Conservation (phyloP, 495 filamentous ascomycete genomes). For the Opeltia flavorubescens region DNA sequence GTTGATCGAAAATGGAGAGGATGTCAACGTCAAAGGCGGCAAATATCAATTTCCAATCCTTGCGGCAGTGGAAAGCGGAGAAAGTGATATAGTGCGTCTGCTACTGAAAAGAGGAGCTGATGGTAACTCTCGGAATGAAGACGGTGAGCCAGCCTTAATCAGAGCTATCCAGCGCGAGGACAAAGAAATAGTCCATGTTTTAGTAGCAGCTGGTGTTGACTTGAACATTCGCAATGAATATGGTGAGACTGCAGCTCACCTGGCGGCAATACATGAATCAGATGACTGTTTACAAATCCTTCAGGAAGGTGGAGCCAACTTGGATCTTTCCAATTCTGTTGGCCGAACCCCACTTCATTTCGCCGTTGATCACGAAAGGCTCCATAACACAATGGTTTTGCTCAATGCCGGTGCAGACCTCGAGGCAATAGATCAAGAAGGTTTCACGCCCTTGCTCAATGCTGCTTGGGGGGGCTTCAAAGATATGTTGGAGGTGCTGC, state of each 20-base stretch:
- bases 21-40: background rate
- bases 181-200: too few relatives aligned
- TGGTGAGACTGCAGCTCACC: background rate
- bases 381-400: background rate
- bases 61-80: background rate
- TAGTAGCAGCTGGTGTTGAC: too few relatives aligned
- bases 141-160: too few relatives aligned
- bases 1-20: background rate
- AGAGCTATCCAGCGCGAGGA: too few relatives aligned
- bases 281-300: background rate
- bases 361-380: background rate
- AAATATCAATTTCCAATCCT: background rate
- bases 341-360: constrained; percentile 1
- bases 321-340: background rate
- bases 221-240: background rate
- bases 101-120: background rate
- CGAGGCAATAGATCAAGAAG: constrained; percentile 19
- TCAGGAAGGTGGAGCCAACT: background rate
- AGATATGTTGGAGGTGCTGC: background rate
- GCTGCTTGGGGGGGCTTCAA: background rate
- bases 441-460: background rate
- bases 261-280: background rate
- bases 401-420: constrained; percentile 3
- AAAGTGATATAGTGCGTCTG: background rate
- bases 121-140: background rate